A percentile compares a stretch with the other conserved stretches of the same genome.
Evolutionary conservation across 495 filamentous ascomycete species (phyloP).

Genomic region (Paragyromitra xinjiangensis): DNA sequence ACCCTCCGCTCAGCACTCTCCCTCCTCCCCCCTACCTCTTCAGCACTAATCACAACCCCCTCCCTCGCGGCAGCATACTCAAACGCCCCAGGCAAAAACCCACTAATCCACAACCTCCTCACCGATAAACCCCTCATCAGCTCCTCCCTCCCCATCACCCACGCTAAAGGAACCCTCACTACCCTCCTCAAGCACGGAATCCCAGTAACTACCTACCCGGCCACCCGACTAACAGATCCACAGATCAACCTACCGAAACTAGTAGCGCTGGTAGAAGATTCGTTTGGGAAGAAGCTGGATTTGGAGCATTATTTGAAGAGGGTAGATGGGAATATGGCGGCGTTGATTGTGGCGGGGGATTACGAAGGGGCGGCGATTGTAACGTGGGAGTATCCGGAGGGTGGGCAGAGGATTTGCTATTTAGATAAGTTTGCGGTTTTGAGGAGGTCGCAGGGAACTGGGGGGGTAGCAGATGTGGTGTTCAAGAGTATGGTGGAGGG

Average conservation of each 20-base stretch:
- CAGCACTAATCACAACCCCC: slow-evolving; percentile 86
- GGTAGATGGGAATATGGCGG: slow-evolving; percentile 79
- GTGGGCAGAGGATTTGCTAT: slow-evolving; percentile 80
- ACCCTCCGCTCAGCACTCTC: slow-evolving; percentile 73
- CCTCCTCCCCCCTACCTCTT: slow-evolving; percentile 84
- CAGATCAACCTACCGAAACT: slow-evolving; percentile 83
- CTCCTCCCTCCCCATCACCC: slow-evolving; percentile 77
- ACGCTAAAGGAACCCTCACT: slow-evolving; percentile 61
- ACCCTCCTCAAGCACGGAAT: slow-evolving; percentile 93
- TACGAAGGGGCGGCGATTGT: slow-evolving; percentile 96
- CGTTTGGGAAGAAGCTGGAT: slow-evolving; percentile 86
- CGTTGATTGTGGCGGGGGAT: slow-evolving; percentile 91
- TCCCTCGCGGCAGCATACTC: slow-evolving; percentile 69
- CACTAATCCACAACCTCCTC: slow-evolving; percentile 93
- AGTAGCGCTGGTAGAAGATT: slow-evolving; percentile 90
- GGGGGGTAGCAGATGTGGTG: slow-evolving; percentile 91
- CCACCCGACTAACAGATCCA: slow-evolving; percentile 73
- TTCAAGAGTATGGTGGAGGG: slow-evolving; percentile 93
- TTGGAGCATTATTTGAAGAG: slow-evolving; percentile 80
- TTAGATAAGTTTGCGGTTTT: slow-evolving; percentile 97
- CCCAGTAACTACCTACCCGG: slow-evolving; percentile 77
- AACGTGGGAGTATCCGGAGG: slow-evolving; percentile 85
- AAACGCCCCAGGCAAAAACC: slow-evolving; percentile 74
- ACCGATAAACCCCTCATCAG: slow-evolving; percentile 94
- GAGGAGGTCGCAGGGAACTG: slow-evolving; percentile 84